Base-by-base conservation (phyloP, 345 rosid species). In the Pugionium dolabratum region DNA sequence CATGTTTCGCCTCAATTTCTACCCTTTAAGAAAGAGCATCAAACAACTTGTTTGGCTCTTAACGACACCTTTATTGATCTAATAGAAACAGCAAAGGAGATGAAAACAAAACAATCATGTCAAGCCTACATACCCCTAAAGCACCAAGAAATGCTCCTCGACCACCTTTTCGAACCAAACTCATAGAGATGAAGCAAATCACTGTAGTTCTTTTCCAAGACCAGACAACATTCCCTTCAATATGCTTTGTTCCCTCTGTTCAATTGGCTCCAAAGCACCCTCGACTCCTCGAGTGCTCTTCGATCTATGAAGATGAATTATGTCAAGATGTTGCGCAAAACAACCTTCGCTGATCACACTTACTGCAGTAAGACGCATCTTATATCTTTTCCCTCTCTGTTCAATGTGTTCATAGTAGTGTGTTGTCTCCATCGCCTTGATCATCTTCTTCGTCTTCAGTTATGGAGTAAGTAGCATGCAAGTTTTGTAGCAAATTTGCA, bases 261-360 rank as follows among this genome's bases (percentile, higher is more conserved):
- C 91, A 26, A 93, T 78, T 75, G 66, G 66, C 70, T 62, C 61
- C 74, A 10, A 75, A 68, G 44, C 76, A 72, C 35, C 76, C 76
- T 39, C 79, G 98, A 9, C 97, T 80, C 76, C 76, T 39, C 79
- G 98, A 9, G 98, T 80, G 9, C 78, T 93, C 42, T 88, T 93
- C n/a, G n/a, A n/a, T n/a, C 77, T 93, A 88, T 3, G 98, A 93
- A 78, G 98, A 93, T 33, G 98, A 93, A 59, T 67, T 93, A 65
- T 90, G 98, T 80, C 94, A 90, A 64, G 97, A 97, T 50, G 97
- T 93, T 77, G 95, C 97, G 75, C 91, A 88, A 67, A 86, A 88
- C 71, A 91, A 88, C 73, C 94, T 88, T 63, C 85, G 69, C 62
- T 89, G 86, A 90, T 78, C 18, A 37, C 44, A 2, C 32, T 48